Conservation (phyloP, 345 rosid genomes). For the Dovyalis caffra region DNA sequence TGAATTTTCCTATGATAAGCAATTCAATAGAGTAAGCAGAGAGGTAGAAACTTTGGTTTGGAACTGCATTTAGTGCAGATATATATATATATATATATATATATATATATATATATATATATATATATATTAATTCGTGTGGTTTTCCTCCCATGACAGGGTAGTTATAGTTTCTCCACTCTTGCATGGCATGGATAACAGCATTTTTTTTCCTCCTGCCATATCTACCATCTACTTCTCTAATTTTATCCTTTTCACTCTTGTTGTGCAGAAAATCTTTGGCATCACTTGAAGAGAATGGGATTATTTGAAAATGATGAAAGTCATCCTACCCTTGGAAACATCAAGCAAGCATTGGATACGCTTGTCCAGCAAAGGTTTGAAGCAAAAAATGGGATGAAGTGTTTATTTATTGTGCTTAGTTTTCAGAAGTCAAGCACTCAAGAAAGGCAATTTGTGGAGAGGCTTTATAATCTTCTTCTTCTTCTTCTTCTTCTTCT, state of each 20-base stretch:
- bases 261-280: slow-evolving; percentile 55
- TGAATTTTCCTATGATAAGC: not conserved
- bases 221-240: not conserved
- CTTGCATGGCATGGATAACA: not conserved
- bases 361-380: slow-evolving; percentile 83
- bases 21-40: not conserved
- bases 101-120: no score
- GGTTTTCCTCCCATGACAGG: not conserved
- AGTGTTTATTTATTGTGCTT: slow-evolving; percentile 2
- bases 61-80: not conserved
- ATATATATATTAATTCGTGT: no score
- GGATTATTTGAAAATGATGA: slow-evolving; percentile 65
- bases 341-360: slow-evolving; percentile 73
- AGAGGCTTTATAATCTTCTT: not conserved
- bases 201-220: not conserved
- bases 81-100: no score
- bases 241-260: not conserved
- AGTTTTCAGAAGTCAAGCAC: no score
- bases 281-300: slow-evolving; percentile 77
- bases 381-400: slow-evolving; percentile 11
- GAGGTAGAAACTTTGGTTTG: not conserved
- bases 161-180: not conserved
- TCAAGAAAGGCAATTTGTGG: not conserved
- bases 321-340: slow-evolving; percentile 70
- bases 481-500: not conserved